A percentile compares a stretch with the other conserved stretches of the same genome.
Conservation (phyloP, 768 basidiomycete species). For the Pisolithus albus region DNA sequence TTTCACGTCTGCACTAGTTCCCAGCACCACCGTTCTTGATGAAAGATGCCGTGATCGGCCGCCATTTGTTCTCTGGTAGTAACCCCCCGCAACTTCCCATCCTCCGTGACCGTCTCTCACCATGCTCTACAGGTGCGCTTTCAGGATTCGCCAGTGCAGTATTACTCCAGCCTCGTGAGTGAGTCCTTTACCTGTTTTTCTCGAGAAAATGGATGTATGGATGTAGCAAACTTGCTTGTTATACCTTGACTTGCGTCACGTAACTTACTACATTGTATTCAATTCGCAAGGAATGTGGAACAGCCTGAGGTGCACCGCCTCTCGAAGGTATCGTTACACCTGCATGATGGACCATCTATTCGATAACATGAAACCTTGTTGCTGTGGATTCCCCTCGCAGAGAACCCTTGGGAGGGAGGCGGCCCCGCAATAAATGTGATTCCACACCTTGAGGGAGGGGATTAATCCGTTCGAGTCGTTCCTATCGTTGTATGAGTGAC, state of each 20-base stretch:
- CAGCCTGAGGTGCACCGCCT: no score
- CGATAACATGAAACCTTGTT: background rate
- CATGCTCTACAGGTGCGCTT: conserved; percentile 49
- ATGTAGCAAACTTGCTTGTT: background rate
- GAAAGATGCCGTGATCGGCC: conserved; percentile 18
- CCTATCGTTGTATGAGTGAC: conserved; percentile 6
- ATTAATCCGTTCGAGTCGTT: conserved; percentile 6
- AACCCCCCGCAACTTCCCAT: background rate
- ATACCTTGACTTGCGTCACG: no score
- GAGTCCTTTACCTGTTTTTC: background rate
- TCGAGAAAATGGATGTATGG: background rate
- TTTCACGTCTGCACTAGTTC: no score
- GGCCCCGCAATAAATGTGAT: conserved; percentile 11
- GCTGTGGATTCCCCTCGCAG: conserved; percentile 21
- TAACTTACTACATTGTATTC: no score
- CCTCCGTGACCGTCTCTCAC: background rate
- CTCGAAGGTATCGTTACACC: no score
- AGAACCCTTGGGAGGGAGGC: conserved; percentile 18
- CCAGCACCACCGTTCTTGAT: conserved; percentile 7
- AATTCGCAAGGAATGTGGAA: no score
- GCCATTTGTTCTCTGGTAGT: conserved; percentile 25
- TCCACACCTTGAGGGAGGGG: conserved; percentile 1
- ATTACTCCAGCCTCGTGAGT: conserved; percentile 70
- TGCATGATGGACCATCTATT: background rate
- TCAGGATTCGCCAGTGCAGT: conserved; percentile 75